These are phyloP conservation scores for Limnanthes douglasii DNA, from an alignment of 345 rosid genomes.

Conservation along the genomic window DNA sequence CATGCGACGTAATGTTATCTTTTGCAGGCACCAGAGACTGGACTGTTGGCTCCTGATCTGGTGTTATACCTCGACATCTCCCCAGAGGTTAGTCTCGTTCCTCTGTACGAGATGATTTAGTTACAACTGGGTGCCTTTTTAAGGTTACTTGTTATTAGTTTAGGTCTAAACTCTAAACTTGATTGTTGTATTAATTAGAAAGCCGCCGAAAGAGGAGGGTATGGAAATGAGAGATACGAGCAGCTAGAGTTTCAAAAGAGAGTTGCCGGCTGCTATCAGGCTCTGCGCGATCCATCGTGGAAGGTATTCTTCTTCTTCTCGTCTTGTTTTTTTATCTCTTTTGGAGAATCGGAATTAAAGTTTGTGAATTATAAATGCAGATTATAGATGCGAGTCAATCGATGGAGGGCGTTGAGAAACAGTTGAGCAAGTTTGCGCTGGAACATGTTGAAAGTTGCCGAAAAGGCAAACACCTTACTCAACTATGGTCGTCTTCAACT, in stretches of 20 bases:
- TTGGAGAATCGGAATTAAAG: not conserved
- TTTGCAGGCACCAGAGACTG: conserved; percentile 57
- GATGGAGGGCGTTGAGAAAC: conserved; percentile 49
- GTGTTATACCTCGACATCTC: conserved; percentile 60
- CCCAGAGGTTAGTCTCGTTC: conserved; percentile 40
- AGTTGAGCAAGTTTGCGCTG: conserved; percentile 29
- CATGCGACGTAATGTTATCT: conserved; percentile 1
- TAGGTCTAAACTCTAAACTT: not conserved
- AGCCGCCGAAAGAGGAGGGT: conserved; percentile 97
- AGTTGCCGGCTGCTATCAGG: conserved; percentile 42
- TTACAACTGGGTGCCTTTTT: not conserved
- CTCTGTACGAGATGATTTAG: not conserved
- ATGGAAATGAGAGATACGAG: conserved; percentile 89
- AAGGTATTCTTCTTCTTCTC: conserved; percentile 26
- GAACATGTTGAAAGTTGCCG: conserved; percentile 28
- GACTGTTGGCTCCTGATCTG: conserved; percentile 70
- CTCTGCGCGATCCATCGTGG: conserved; percentile 69
- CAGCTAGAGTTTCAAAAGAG: conserved; percentile 68
- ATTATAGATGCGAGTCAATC: conserved; percentile 38
- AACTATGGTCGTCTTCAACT: conserved; percentile 29
- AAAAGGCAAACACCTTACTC: conserved; percentile 36
- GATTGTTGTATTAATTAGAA: conserved; percentile 16
- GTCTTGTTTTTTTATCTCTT: not conserved
- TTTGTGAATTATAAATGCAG: conserved; percentile 16
- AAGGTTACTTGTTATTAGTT: not conserved